These are phyloP conservation scores for Ophioceras dolichostomum DNA, from an alignment of 2,329 filamentous ascomycete species.

Conservation along the genomic window DNA sequence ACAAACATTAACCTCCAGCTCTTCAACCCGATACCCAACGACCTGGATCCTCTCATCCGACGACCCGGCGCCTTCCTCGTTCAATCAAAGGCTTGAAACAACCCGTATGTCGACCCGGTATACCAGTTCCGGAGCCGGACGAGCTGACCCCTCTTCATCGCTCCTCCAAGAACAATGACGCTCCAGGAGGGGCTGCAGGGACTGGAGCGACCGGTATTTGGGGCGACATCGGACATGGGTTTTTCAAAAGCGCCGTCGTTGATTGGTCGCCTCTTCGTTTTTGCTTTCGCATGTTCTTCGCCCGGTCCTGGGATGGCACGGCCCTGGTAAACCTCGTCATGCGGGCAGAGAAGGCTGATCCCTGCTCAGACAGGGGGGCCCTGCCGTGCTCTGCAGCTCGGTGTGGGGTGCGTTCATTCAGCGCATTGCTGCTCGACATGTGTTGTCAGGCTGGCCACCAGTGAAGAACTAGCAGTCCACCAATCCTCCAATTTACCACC, in stretches of 20 bases:
- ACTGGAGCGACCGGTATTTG: neutral
- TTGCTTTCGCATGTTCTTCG: neutral
- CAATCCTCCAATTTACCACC: neutral
- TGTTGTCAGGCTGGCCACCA: neutral
- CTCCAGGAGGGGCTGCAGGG: neutral
- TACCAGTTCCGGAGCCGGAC: too few species aligned
- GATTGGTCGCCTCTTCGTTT: constrained; percentile 10
- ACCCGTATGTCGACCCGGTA: too few species aligned
- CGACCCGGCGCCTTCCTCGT: too few species aligned
- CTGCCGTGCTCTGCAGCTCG: constrained; percentile 1
- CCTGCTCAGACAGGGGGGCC: constrained; percentile 1
- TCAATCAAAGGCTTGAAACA: too few species aligned
- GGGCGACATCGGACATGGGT: constrained; percentile 7
- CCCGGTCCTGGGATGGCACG: neutral
- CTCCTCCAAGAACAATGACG: neutral
- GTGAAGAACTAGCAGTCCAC: neutral
- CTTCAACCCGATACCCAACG: too few species aligned
- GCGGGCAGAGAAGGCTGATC: neutral
- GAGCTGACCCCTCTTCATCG: neutral
- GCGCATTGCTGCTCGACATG: too few species aligned
- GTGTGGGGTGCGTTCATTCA: constrained; percentile 4
- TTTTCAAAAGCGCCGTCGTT: constrained; percentile 12
- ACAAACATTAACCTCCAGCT: too few species aligned
- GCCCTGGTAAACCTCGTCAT: neutral
- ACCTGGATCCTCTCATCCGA: too few species aligned